Conservation (phyloP, 257 asterid genomes). For the Rhazya stricta region DNA sequence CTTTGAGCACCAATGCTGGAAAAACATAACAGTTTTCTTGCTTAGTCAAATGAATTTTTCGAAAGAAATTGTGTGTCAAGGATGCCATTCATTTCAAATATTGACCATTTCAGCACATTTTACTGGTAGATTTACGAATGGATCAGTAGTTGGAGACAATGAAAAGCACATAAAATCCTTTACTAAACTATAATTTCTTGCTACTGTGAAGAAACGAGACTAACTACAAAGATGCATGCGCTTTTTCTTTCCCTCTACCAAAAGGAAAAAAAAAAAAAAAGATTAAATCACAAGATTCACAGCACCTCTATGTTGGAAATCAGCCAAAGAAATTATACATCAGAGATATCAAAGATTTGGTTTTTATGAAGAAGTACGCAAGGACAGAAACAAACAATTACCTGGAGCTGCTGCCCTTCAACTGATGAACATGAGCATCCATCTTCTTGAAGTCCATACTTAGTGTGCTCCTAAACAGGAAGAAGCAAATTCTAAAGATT, state of each 20-base stretch:
- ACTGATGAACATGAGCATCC: slow-evolving; percentile 40
- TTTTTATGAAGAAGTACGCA: neutral
- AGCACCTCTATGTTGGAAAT: neutral
- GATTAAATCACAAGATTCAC: slow-evolving; percentile 1
- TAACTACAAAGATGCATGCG: neutral
- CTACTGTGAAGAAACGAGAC: neutral
- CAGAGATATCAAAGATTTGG: neutral
- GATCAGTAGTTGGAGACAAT: no score
- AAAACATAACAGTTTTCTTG: neutral
- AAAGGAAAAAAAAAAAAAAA: no score
- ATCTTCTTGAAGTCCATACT: slow-evolving; percentile 30
- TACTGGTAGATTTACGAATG: neutral
- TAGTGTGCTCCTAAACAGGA: slow-evolving; percentile 17
- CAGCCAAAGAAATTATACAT: neutral
- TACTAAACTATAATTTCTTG: no score
- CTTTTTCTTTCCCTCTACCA: neutral
- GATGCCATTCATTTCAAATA: neutral
- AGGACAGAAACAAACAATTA: neutral
- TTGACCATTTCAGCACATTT: no score
- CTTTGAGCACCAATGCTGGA: slow-evolving; percentile 38
- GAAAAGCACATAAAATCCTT: no score
- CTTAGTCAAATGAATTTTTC: neutral
- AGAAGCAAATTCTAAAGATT: neutral
- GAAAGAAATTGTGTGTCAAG: neutral
- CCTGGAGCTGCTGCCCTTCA: slow-evolving; percentile 46